Conservation (phyloP, 2,329 filamentous ascomycete species). For the Diaporthe citri region DNA sequence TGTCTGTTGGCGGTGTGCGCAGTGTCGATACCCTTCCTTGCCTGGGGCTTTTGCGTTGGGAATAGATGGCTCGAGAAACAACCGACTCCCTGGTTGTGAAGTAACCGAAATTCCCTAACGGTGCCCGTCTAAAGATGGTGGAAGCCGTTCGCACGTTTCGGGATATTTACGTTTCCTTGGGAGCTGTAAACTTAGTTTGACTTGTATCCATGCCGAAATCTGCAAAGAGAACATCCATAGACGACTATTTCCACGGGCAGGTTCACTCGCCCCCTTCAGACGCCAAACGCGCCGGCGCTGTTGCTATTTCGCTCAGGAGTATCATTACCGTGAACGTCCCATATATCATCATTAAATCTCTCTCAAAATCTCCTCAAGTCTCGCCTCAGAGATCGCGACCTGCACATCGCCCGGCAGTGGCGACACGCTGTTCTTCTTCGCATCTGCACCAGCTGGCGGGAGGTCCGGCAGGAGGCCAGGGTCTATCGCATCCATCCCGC, state of each 20-base stretch:
- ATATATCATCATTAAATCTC: slow-evolving; percentile 11
- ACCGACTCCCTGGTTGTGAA: neutral
- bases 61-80: neutral
- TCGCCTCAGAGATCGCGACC: slow-evolving; percentile 38
- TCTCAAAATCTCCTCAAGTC: slow-evolving; percentile 35
- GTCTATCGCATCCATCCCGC: slow-evolving; percentile 39
- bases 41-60: neutral
- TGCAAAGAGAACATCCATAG: neutral
- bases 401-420: slow-evolving; percentile 34
- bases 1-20: neutral
- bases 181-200: neutral
- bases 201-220: neutral
- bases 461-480: slow-evolving; percentile 34
- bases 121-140: neutral
- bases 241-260: neutral
- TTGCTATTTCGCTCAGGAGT: neutral
- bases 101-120: neutral
- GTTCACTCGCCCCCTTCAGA: neutral
- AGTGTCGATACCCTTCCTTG: neutral
- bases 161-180: neutral
- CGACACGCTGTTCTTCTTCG: slow-evolving; percentile 23
- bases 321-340: neutral
- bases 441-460: neutral
- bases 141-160: neutral
- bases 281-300: neutral